Evolutionary conservation across 768 basidiomycete species (phyloP).

Genomic region (Antrodiella citrinella): DNA sequence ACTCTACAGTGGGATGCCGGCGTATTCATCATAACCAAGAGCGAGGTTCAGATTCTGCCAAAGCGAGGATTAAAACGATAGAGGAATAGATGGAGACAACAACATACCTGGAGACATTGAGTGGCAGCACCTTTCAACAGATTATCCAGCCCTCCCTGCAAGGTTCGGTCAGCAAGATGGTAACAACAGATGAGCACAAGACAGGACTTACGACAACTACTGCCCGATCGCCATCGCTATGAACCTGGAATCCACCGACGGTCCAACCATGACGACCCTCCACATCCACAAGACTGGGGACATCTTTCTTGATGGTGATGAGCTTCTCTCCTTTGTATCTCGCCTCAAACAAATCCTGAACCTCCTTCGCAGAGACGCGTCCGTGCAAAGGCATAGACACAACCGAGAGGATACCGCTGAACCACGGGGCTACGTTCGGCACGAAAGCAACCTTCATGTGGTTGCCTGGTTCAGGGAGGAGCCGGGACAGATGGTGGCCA

Average conservation of each 20-base stretch:
- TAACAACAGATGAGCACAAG: not conserved
- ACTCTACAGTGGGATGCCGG: conserved; percentile 53
- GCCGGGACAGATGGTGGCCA: conserved; percentile 66
- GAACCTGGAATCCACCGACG: conserved; percentile 91
- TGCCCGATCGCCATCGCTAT: conserved; percentile 79
- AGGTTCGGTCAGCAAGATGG: not conserved
- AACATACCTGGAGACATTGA: conserved; percentile 87
- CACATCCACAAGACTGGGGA: conserved; percentile 69
- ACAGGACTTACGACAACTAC: conserved; percentile 75
- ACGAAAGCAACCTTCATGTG: conserved; percentile 70
- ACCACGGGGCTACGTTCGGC: conserved; percentile 88
- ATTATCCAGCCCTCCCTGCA: conserved; percentile 89
- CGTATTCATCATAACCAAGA: conserved; percentile 79
- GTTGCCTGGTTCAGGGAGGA: conserved; percentile 31
- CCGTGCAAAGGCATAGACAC: conserved; percentile 68
- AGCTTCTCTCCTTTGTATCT: conserved; percentile 73
- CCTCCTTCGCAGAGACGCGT: conserved; percentile 61
- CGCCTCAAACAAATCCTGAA: conserved; percentile 65
- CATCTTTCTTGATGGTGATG: conserved; percentile 55
- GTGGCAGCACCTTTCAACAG: conserved; percentile 97
- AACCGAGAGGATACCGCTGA: conserved; percentile 90
- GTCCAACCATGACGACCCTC: conserved; percentile 83
- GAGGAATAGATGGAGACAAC: too few species aligned
- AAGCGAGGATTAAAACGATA: not conserved
- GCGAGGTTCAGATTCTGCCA: conserved; percentile 82